Conservation (phyloP, 495 filamentous ascomycete species). For the Daldinia decipiens region DNA sequence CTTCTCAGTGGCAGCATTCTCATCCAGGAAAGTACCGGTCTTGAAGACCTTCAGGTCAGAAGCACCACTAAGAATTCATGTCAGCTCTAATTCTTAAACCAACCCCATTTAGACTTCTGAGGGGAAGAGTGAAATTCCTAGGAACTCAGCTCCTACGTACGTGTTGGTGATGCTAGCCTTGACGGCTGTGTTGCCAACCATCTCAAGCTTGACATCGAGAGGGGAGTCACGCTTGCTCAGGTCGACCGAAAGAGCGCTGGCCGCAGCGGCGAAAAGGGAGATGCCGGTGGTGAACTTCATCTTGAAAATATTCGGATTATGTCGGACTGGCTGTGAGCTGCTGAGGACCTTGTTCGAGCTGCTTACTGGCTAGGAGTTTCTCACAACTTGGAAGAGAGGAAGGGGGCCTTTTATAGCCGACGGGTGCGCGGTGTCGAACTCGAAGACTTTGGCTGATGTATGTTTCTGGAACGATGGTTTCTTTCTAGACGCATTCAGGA, state of each 20-base stretch:
- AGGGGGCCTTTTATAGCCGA: constrained; percentile 31
- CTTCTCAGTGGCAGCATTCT: constrained; percentile 66
- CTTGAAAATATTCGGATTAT: constrained; percentile 25
- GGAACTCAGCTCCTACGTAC: constrained; percentile 14
- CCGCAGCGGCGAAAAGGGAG: constrained; percentile 57
- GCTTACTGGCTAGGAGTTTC: constrained; percentile 22
- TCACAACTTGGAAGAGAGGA: constrained; percentile 12
- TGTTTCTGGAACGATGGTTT: constrained; percentile 23
- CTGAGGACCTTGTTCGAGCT: constrained; percentile 30
- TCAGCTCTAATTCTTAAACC: constrained; percentile 9
- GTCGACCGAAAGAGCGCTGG: constrained; percentile 58
- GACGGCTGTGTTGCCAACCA: constrained; percentile 65
- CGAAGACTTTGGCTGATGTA: constrained; percentile 7
- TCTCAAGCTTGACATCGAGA: constrained; percentile 63
- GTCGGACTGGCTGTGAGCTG: constrained; percentile 1
- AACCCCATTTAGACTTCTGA: neutral
- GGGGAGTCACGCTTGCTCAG: constrained; percentile 54
- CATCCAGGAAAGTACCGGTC: constrained; percentile 70
- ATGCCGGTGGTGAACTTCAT: constrained; percentile 54
- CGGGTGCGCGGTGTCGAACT: constrained; percentile 14
- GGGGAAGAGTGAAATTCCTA: neutral
- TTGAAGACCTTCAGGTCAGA: constrained; percentile 67
- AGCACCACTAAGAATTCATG: constrained; percentile 48
- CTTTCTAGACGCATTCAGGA: constrained; percentile 36
- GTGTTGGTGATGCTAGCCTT: constrained; percentile 71